Evolutionary conservation across 169 alveolate species (phyloP).

Genomic region (Plasmodium knowlesi): DNA sequence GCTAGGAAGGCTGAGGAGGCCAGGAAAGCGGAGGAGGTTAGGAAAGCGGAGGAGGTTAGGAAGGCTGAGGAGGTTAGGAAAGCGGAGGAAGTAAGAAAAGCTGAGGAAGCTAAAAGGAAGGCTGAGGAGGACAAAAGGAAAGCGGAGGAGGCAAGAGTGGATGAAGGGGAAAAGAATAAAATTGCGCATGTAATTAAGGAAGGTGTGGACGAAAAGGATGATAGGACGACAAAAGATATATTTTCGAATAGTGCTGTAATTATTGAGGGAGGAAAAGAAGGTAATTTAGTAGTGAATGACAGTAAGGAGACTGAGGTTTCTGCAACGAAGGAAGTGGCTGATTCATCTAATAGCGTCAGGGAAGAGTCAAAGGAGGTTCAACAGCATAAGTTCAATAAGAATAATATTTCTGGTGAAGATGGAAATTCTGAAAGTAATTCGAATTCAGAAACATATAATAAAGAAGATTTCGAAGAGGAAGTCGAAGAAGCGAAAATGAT

Average conservation of each 20-base stretch:
- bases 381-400: background rate
- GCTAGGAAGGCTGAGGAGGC: background rate
- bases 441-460: background rate
- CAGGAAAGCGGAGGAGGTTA: background rate
- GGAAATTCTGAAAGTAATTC: constrained; percentile 5
- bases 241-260: background rate
- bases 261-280: background rate
- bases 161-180: background rate
- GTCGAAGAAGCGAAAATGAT: background rate
- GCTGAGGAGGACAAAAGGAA: background rate
- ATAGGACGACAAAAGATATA: too few species aligned
- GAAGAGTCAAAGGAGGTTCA: background rate
- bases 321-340: background rate
- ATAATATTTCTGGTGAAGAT: background rate
- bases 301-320: background rate
- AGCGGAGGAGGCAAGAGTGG: background rate
- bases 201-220: too few species aligned
- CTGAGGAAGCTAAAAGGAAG: background rate
- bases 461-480: background rate
- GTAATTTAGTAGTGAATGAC: background rate
- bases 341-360: background rate
- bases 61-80: background rate
- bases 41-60: background rate
- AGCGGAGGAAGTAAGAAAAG: background rate
- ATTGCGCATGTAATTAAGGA: background rate